Evolutionary conservation across 306 rosid species (phyloP).

Genomic region (Casuarina glauca): DNA sequence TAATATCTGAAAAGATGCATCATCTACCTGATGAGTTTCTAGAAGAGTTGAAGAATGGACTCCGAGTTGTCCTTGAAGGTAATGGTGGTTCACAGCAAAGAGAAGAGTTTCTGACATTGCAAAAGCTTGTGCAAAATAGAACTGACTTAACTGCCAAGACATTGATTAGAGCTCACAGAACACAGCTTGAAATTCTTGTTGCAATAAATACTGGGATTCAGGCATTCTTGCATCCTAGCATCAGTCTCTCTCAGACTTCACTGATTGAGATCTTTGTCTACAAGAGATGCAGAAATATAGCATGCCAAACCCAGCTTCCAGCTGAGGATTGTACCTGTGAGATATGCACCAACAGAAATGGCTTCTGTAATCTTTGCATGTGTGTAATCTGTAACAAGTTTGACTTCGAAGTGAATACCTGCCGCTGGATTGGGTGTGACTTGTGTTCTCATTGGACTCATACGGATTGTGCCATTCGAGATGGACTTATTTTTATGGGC

Average conservation of each 20-base stretch:
- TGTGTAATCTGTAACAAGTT: conserved; percentile 96
- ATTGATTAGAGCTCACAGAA: conserved; percentile 83
- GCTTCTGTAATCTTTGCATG: conserved; percentile 99
- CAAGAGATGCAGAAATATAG: conserved; percentile 92
- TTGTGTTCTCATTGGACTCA: conserved; percentile 98
- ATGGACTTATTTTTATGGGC: conserved; percentile 78
- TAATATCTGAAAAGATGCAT: conserved; percentile 79
- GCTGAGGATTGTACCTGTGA: conserved; percentile 96
- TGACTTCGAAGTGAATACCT: conserved; percentile 96
- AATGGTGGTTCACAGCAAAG: conserved; percentile 80
- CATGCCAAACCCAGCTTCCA: conserved; percentile 91
- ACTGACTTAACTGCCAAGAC: conserved; percentile 85
- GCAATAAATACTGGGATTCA: conserved; percentile 92
- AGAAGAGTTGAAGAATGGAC: conserved; percentile 76
- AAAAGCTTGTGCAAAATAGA: conserved; percentile 82
- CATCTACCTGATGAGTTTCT: conserved; percentile 77
- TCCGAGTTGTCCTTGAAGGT: conserved; percentile 83
- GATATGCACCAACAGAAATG: conserved; percentile 74
- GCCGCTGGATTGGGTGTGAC: conserved; percentile 99
- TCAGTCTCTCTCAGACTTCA: conserved; percentile 79
- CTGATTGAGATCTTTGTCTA: conserved; percentile 85
- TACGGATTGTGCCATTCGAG: conserved; percentile 97
- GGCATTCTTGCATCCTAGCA: conserved; percentile 91
- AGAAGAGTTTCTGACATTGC: conserved; percentile 81
- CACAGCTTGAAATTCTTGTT: conserved; percentile 92